Percentiles rank a stretch among this genome's conserved stretches.
These are phyloP conservation scores for Hygrocybe punicea DNA, from an alignment of 768 basidiomycete species.

Conservation along the genomic window DNA sequence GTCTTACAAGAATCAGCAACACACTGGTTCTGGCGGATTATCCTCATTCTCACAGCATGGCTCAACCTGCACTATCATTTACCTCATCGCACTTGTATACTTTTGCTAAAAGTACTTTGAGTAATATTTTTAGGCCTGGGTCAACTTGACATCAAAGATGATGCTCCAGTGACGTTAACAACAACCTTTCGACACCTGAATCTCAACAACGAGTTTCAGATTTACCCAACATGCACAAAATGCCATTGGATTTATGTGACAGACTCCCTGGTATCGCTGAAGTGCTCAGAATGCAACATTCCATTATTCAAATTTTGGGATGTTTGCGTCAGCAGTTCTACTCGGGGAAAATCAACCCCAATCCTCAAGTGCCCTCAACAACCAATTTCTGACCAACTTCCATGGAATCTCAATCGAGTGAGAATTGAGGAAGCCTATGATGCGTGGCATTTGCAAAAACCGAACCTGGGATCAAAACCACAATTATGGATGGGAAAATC, in stretches of 20 bases:
- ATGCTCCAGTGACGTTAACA: background rate
- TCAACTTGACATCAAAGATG: background rate
- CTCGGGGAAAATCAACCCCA: background rate
- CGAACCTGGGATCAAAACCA: background rate
- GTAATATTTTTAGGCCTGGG: background rate
- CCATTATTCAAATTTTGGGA: background rate
- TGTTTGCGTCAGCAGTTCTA: background rate
- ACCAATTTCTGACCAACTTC: background rate
- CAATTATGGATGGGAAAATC: background rate
- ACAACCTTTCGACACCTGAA: background rate
- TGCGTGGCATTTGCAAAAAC: background rate
- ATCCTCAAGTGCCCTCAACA: background rate
- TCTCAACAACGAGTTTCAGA: background rate
- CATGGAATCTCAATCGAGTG: background rate
- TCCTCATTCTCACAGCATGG: background rate
- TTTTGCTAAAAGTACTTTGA: background rate
- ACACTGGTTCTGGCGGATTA: background rate
- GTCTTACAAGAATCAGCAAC: background rate
- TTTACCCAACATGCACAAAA: background rate
- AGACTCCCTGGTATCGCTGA: background rate
- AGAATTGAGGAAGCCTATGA: background rate
- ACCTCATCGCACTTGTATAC: background rate
- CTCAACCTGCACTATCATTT: background rate
- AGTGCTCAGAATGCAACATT: background rate
- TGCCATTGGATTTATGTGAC: background rate